A percentile compares a stretch with the other conserved stretches of the same genome.
These are phyloP conservation scores for Cryptosporidium bovis DNA, from an alignment of 169 alveolate genomes.

Conservation along the genomic window DNA sequence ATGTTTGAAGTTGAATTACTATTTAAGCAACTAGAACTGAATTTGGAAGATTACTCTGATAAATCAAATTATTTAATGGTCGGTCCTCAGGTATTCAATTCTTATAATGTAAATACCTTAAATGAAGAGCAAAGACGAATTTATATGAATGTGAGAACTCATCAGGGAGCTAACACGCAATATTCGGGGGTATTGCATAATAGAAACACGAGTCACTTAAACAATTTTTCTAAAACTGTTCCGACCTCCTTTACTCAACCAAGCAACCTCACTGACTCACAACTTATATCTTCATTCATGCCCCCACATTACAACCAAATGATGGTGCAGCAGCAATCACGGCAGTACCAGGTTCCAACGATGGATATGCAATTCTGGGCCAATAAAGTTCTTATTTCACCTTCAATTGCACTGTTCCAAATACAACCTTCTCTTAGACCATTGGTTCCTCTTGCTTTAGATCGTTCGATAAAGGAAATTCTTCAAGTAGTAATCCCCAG, in stretches of 20 bases:
- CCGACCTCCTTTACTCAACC: background rate
- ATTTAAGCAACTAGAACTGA: constrained; percentile 84
- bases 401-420: constrained; percentile 89
- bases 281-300: constrained; percentile 56
- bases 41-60: constrained; percentile 66
- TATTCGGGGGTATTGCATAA: constrained; percentile 13
- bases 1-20: constrained; percentile 91
- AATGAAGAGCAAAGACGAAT: constrained; percentile 55
- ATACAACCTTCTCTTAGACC: constrained; percentile 88
- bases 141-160: constrained; percentile 28
- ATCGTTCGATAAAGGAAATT: constrained; percentile 94
- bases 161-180: constrained; percentile 14
- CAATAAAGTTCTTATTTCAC: constrained; percentile 81
- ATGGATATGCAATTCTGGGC: constrained; percentile 70
- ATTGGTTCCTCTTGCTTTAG: constrained; percentile 95
- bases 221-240: background rate
- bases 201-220: constrained; percentile 19
- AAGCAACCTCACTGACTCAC: constrained; percentile 11
- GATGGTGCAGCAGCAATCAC: constrained; percentile 76
- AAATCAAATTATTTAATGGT: constrained; percentile 28
- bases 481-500: constrained; percentile 86
- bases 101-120: constrained; percentile 18
- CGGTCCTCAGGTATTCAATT: constrained; percentile 17
- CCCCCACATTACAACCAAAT: constrained; percentile 55
- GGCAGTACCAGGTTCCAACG: constrained; percentile 67